Conservation (phyloP, 2,329 filamentous ascomycete genomes). For the Exutisphaerella laricina region DNA sequence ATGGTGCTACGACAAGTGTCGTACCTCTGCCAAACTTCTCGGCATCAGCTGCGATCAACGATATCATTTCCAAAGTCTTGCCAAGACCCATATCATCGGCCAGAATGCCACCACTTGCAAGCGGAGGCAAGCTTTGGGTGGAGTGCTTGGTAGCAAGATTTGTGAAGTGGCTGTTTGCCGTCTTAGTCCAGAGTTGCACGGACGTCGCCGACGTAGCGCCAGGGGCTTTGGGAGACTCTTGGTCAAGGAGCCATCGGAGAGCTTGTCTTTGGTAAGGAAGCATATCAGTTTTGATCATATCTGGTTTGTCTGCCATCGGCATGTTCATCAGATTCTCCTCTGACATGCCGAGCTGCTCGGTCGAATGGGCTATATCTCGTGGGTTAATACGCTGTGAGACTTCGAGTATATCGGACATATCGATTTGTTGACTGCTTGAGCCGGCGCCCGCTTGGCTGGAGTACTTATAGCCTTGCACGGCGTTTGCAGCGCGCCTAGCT, state of each 20-base stretch:
- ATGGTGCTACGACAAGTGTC: conserved; percentile 74
- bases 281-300: conserved; percentile 58
- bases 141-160: conserved; percentile 70
- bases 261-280: conserved; percentile 78
- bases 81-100: conserved; percentile 92
- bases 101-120: conserved; percentile 76
- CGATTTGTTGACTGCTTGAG: conserved; percentile 31
- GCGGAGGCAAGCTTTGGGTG: conserved; percentile 50
- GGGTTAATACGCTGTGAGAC: conserved; percentile 64
- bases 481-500: conserved; percentile 25
- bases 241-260: conserved; percentile 72
- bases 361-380: conserved; percentile 57
- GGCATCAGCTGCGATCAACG: conserved; percentile 60
- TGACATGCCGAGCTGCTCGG: conserved; percentile 64
- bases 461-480: conserved; percentile 13
- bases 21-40: conserved; percentile 42
- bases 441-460: conserved; percentile 16
- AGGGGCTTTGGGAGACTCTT: conserved; percentile 66
- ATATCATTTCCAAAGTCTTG: conserved; percentile 82
- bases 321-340: conserved; percentile 66
- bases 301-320: conserved; percentile 66
- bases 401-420: conserved; percentile 59
- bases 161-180: conserved; percentile 45
- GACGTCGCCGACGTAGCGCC: conserved; percentile 52
- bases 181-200: conserved; percentile 75